Evolutionary conservation across 2,329 filamentous ascomycete species (phyloP).

Genomic region (Meredithiella fracta): DNA sequence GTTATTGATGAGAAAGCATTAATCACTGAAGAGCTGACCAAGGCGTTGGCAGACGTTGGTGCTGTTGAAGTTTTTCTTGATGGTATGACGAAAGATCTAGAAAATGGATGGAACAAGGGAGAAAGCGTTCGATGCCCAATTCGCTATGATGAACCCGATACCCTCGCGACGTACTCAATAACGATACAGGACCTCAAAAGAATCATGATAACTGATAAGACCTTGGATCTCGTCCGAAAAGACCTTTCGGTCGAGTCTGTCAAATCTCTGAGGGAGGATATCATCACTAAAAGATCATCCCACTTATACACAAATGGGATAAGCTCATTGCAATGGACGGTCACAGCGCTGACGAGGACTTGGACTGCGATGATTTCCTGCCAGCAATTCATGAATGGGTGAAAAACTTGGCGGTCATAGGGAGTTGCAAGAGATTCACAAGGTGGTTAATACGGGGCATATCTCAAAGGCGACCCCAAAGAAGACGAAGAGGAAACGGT

Average conservation of each 20-base stretch:
- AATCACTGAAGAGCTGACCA: conserved; percentile 27
- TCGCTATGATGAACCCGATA: not conserved
- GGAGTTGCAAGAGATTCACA: conserved; percentile 17
- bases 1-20: conserved; percentile 39
- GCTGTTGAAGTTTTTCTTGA: conserved; percentile 22
- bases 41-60: conserved; percentile 25
- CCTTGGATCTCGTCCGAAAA: not conserved
- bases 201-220: not conserved
- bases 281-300: not conserved
- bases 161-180: conserved; percentile 2
- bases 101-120: not conserved
- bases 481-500: not conserved
- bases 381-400: conserved; percentile 55
- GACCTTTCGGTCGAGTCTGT: not conserved
- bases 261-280: not conserved
- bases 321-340: conserved; percentile 27
- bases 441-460: not conserved
- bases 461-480: not conserved
- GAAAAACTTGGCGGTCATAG: conserved; percentile 47
- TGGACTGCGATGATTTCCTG: conserved; percentile 45
- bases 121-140: not conserved
- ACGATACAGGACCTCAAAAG: not conserved
- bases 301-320: conserved; percentile 24
- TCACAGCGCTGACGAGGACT: conserved; percentile 34
- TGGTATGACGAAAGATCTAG: no score